Evolutionary conservation across 305 asterid species (phyloP).

Genomic region (Fraxinus sp.): DNA sequence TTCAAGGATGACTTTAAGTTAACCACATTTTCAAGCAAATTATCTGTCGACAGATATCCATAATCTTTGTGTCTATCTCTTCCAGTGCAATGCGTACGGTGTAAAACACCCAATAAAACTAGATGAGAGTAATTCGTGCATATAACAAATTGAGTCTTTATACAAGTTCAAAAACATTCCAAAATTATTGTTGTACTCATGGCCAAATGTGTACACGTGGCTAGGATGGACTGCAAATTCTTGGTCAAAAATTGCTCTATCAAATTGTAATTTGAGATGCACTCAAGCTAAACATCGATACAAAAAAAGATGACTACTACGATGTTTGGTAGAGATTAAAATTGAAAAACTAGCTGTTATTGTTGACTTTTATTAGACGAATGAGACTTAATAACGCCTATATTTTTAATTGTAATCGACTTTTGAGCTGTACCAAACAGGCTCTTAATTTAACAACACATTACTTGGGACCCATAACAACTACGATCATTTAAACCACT

Average conservation of each 20-base stretch:
- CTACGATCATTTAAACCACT: neutral
- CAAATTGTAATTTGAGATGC: neutral
- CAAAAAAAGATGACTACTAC: neutral
- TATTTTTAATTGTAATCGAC: too few relatives aligned
- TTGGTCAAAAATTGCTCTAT: neutral
- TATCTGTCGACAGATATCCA: constrained; percentile 30
- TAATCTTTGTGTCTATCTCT: neutral
- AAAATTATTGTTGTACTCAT: neutral
- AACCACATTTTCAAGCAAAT: constrained; percentile 64
- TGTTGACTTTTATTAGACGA: too few relatives aligned
- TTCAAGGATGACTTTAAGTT: constrained; percentile 41
- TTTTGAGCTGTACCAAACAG: too few relatives aligned
- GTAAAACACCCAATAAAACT: neutral
- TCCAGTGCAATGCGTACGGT: constrained; percentile 5
- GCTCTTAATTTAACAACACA: neutral
- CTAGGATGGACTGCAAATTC: neutral
- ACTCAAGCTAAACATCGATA: neutral
- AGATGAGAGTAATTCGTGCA: neutral
- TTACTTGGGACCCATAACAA: neutral
- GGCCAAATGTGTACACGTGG: neutral
- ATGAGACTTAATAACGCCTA: too few relatives aligned
- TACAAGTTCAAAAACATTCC: neutral
- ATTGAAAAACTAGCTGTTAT: too few relatives aligned
- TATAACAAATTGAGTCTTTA: neutral
- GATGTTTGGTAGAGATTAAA: too few relatives aligned